Base-by-base conservation (phyloP, 306 rosid genomes). In the Hylodesmum podocarpum region DNA sequence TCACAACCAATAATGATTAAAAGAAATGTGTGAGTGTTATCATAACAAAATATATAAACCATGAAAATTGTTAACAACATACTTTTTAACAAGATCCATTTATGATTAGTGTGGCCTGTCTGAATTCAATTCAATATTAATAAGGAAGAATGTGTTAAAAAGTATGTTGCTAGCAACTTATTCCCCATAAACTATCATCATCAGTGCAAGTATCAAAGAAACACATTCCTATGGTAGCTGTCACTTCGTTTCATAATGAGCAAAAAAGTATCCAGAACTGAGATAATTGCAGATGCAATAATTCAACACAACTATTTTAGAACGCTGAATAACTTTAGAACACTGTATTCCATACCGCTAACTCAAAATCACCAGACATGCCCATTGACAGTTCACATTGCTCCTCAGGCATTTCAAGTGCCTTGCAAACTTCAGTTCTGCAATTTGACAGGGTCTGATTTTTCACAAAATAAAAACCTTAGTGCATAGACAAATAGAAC, bases 381-480 rank as follows among this genome's bases (percentile, higher is more conserved):
- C 99, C 99, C 97, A 92, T 95, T 55, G 97, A 95, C 70, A 95
- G 89, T 79, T 92, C 97, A 44, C 97, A 95, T 39, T 84, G 89
- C 73, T 89, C 99, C 78, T 89, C 97, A 5, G 83, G 59, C 61
- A 90, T 83, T 80, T 83, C 96, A 57, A 95, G 97, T 65, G 89
- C 87, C 82, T 91, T 82, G 86, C 97, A 95, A 72, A 92, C 96
- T 80, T 89, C 97, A 61, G 68, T 72, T 87, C 93, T 89, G 82
- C 97, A 95, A 78, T 78, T 84, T 8, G 91, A 88, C 77, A 95
- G 84, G 21, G 87, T 80, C 99, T 95, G 79, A 8, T 69, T 78
- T 75, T 64, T 54, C 69, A 64, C 50, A 76, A 77, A 70, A 31
- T 72, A 79, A 81, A 70, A 54, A 79, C 36, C 41, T 81, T 29